Conservation (phyloP, 225 moss, liverwort and hornwort genomes). For the Marchantia polymorpha region DNA sequence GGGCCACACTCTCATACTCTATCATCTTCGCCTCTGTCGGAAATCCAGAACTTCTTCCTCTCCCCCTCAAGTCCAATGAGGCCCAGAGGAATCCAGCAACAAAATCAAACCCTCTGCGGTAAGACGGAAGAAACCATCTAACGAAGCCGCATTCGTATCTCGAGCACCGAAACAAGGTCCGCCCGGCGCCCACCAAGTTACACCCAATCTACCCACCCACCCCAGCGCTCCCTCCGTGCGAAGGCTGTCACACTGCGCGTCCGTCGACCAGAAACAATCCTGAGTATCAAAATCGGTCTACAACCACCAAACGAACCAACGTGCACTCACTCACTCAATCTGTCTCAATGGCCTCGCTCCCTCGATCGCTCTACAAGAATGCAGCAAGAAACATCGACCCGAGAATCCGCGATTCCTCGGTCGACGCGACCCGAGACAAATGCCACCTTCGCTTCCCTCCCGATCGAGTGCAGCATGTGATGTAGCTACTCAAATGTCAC, state of each 20-base stretch:
- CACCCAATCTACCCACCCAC: too few species aligned
- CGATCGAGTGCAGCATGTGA: too few species aligned
- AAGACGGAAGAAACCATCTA: not conserved
- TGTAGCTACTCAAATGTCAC: too few species aligned
- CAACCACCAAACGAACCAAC: not conserved
- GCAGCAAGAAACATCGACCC: too few species aligned
- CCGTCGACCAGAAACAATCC: not conserved
- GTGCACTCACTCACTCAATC: not conserved
- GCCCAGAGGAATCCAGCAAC: not conserved
- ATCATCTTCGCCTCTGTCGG: slow-evolving; percentile 22
- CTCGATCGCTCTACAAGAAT: too few species aligned
- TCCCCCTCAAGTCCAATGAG: not conserved
- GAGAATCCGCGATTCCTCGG: too few species aligned
- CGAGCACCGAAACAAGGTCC: not conserved
- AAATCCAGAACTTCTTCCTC: not conserved
- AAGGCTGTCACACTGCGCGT: not conserved
- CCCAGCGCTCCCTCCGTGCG: too few species aligned
- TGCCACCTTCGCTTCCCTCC: too few species aligned
- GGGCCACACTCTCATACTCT: slow-evolving; percentile 38
- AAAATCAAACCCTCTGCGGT: not conserved
- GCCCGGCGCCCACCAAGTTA: not conserved
- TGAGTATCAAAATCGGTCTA: not conserved
- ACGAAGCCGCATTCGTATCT: not conserved
- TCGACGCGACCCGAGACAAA: too few species aligned
- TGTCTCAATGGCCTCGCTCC: too few species aligned